Evolutionary conservation across 768 basidiomycete species (phyloP).

Genomic region (Mycena leptocephala): DNA sequence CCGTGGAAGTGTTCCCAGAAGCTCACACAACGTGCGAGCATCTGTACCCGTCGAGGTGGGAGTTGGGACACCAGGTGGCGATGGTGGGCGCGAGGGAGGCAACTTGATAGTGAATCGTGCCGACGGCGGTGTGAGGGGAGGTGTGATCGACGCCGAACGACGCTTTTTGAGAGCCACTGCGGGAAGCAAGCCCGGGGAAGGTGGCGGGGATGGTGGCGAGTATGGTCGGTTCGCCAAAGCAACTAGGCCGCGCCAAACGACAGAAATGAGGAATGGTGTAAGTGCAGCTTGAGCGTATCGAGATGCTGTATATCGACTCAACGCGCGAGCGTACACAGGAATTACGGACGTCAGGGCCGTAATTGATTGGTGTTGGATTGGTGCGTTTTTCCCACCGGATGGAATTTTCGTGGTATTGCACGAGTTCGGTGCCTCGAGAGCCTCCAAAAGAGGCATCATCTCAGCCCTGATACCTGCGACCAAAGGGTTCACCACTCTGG

Average conservation of each 20-base stretch:
- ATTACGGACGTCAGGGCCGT: constrained; percentile 69
- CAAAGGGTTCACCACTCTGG: constrained; percentile 77
- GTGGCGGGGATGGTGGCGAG: constrained; percentile 54
- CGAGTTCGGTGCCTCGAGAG: constrained; percentile 67
- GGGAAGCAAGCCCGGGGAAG: constrained; percentile 53
- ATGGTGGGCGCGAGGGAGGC: constrained; percentile 78
- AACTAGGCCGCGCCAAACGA: constrained; percentile 83
- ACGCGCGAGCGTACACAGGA: constrained; percentile 73
- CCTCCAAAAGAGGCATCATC: constrained; percentile 73
- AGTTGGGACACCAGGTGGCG: constrained; percentile 60
- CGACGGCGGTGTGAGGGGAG: constrained; percentile 71
- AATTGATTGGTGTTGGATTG: constrained; percentile 73
- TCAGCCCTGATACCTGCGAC: constrained; percentile 74
- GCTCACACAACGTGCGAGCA: constrained; percentile 73
- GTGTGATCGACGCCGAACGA: constrained; percentile 60
- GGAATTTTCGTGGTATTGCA: constrained; percentile 46
- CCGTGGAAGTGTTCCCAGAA: constrained; percentile 74
- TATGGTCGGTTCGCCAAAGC: constrained; percentile 77
- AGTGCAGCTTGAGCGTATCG: constrained; percentile 72
- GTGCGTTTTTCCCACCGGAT: constrained; percentile 49
- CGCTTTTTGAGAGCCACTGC: constrained; percentile 59
- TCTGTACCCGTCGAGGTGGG: constrained; percentile 69
- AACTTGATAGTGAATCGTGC: constrained; percentile 78
- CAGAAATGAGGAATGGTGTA: constrained; percentile 80
- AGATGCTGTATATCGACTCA: constrained; percentile 71